Evolutionary conservation across 306 rosid genomes (phyloP), one percentile per base, ranked within the genome.

Genomic region (Pachyrhizus erosus): DNA sequence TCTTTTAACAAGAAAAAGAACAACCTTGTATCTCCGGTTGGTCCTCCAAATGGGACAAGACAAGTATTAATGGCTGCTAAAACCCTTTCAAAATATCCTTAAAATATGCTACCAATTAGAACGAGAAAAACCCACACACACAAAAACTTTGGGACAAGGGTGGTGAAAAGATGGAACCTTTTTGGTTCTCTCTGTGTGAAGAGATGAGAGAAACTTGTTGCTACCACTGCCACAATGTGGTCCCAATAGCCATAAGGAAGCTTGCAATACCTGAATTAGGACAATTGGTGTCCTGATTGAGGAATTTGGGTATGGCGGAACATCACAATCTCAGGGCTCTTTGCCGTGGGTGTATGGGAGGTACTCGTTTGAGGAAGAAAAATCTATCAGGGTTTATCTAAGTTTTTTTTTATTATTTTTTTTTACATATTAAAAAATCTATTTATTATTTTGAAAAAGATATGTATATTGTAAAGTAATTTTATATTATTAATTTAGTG

Each of bases 1-100:
- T 95, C 14, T 82, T 89, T 86, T 37, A n/a, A 66, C 52, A n/a
- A 68, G 3, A 72, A 29, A 69, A 15, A 40, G 4, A 49, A 1
- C 15, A 64, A 33, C 39, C 70, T 54, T 40, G 15, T 70, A 58
- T 34, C 49, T 21, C 3, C 49, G 42, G 31, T 45, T 15, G 39
- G 13, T 83, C 14, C 77, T 76, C 11, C 45, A 45, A 62, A 52
- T 75, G 43, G 67, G 43, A 78, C 57, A 48, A 69, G 26, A 42
- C 46, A 68, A 73, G 13, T 24, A 46, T 24, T 49, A 20, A 69
- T 49, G 70, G 26, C 66, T 39, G 77, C 49, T 26, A 67, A 80
- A 70, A 62, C 71, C 69, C 57, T 58, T 79, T 6, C 68, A 45
- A 69, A 31, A 21, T 57, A 43, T 27, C 33, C 60, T 55, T 23